Conservation (phyloP, 495 filamentous ascomycete genomes). For the Penicillium bialowiezense region DNA sequence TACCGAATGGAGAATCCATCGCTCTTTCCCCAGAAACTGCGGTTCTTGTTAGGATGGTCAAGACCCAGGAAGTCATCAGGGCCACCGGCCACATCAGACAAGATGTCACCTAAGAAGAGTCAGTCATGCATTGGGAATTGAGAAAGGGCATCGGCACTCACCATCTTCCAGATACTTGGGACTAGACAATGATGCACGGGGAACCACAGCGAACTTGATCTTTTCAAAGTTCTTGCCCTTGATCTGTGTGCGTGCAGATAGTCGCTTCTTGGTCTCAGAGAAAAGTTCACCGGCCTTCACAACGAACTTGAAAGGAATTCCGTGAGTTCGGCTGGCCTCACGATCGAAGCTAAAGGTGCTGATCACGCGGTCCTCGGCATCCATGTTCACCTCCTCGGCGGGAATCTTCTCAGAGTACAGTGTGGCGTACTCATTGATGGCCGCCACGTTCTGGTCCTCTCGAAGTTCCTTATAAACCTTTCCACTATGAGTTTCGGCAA, state of each 20-base stretch:
- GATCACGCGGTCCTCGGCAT: constrained; percentile 59
- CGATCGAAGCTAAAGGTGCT: constrained; percentile 88
- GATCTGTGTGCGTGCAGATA: constrained; percentile 86
- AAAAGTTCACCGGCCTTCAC: constrained; percentile 83
- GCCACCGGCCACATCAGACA: constrained; percentile 66
- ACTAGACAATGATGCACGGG: constrained; percentile 64
- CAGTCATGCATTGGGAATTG: constrained; percentile 13
- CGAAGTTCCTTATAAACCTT: constrained; percentile 76
- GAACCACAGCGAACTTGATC: constrained; percentile 89
- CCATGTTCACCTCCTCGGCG: constrained; percentile 68
- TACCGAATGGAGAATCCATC: constrained; percentile 69
- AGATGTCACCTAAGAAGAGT: constrained; percentile 66
- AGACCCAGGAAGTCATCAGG: constrained; percentile 82
- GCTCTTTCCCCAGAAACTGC: constrained; percentile 55
- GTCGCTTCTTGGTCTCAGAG: constrained; percentile 83
- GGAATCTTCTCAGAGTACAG: constrained; percentile 78
- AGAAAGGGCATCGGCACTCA: constrained; percentile 40
- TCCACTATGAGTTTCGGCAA: constrained; percentile 75
- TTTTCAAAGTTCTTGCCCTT: constrained; percentile 99
- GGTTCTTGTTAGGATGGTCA: constrained; percentile 80
- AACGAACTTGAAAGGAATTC: constrained; percentile 88
- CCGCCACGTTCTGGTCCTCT: constrained; percentile 60
- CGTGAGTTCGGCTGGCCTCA: constrained; percentile 73
- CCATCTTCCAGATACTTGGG: constrained; percentile 85
- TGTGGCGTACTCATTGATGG: constrained; percentile 80